These are phyloP conservation scores for Phytopythium montanum DNA, from an alignment of 352 stramenopile species.

Conservation along the genomic window DNA sequence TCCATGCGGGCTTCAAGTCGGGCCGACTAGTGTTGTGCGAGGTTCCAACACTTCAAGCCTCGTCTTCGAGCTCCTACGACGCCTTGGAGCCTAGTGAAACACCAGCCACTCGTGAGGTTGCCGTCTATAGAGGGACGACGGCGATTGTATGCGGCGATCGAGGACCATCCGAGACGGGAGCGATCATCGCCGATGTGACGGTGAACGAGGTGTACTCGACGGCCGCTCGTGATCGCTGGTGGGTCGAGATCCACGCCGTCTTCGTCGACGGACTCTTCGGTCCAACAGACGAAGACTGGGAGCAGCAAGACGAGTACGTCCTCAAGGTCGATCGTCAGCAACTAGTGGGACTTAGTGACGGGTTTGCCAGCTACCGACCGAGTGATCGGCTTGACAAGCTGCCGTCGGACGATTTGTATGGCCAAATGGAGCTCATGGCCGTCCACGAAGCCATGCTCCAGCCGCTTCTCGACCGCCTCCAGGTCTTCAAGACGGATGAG, in stretches of 20 bases:
- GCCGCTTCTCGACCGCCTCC: slow-evolving; percentile 32
- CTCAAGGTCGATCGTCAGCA: slow-evolving; percentile 33
- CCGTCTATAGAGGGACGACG: slow-evolving; percentile 48
- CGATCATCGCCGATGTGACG: slow-evolving; percentile 30
- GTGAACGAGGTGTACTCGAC: slow-evolving; percentile 53
- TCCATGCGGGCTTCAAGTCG: slow-evolving; percentile 67
- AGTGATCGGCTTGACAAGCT: slow-evolving; percentile 28
- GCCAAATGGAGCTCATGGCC: slow-evolving; percentile 26
- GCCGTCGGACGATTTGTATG: slow-evolving; percentile 6
- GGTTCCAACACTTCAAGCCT: background rate
- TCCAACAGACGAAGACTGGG: background rate
- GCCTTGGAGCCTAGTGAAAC: background rate
- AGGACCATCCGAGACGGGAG: background rate
- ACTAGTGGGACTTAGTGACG: slow-evolving; percentile 27
- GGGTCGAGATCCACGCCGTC: slow-evolving; percentile 45
- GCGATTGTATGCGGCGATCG: slow-evolving; percentile 14
- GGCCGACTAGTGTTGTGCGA: slow-evolving; percentile 60
- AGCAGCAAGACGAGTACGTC: background rate
- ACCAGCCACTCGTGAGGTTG: background rate
- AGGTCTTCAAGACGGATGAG: background rate
- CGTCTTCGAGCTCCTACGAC: background rate
- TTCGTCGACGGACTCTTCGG: slow-evolving; percentile 12
- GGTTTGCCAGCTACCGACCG: slow-evolving; percentile 49
- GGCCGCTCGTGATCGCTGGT: slow-evolving; percentile 55
- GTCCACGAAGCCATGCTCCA: slow-evolving; percentile 55